These are phyloP conservation scores for Acacia confusa DNA, from an alignment of 306 rosid genomes.

Conservation along the genomic window DNA sequence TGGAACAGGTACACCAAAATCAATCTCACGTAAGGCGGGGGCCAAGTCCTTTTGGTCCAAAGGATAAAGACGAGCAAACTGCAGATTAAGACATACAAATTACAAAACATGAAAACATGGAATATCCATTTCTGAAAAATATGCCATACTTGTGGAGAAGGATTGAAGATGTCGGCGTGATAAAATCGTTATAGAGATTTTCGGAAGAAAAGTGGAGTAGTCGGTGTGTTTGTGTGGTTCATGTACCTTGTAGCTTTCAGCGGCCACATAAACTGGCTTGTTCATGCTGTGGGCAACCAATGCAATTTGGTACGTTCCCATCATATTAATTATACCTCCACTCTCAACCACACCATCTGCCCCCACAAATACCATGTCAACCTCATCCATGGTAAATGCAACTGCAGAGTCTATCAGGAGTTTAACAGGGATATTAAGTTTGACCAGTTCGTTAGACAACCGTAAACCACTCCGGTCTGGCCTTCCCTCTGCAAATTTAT, in stretches of 20 bases:
- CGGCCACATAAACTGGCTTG: constrained; percentile 93
- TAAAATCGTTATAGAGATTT: constrained; percentile 6
- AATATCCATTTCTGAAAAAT: constrained; percentile 15
- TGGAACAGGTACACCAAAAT: constrained; percentile 92
- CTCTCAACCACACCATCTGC: constrained; percentile 98
- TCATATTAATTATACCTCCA: constrained; percentile 95
- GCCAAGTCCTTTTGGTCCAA: constrained; percentile 95
- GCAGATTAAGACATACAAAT: constrained; percentile 36
- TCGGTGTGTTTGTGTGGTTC: background rate
- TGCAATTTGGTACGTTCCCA: constrained; percentile 96
- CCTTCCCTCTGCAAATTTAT: constrained; percentile 80
- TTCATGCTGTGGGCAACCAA: constrained; percentile 85
- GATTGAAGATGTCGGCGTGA: background rate
- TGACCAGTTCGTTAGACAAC: constrained; percentile 75
- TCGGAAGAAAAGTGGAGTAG: constrained; percentile 10
- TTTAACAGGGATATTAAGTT: constrained; percentile 88
- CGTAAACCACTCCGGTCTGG: constrained; percentile 86
- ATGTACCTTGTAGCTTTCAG: constrained; percentile 93
- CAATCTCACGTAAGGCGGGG: constrained; percentile 83
- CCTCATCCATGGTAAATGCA: constrained; percentile 96
- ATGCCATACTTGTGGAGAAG: background rate
- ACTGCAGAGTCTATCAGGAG: constrained; percentile 94
- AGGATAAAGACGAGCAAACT: constrained; percentile 97
- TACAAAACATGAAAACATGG: constrained; percentile 8
- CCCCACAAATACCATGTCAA: constrained; percentile 94